Evolutionary conservation across 2,329 filamentous ascomycete species (phyloP).

Genomic region (Gaeumannomyces sp.): DNA sequence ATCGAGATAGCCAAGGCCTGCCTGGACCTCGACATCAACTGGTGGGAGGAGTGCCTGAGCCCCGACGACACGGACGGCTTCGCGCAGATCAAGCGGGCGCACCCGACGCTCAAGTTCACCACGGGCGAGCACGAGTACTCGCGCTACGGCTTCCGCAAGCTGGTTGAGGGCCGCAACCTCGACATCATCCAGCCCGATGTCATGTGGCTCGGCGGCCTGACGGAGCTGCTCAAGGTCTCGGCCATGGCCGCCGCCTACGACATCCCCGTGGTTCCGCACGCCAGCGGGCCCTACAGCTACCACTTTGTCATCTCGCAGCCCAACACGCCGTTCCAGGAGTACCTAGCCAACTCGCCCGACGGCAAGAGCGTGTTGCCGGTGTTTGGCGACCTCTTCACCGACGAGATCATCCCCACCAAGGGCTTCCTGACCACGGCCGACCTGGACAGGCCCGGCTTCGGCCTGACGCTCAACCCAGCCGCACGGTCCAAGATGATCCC

Average conservation of each 20-base stretch:
- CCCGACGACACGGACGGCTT: slow-evolving; percentile 92
- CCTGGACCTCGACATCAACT: slow-evolving; percentile 82
- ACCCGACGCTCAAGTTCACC: slow-evolving; percentile 87
- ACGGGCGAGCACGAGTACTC: slow-evolving; percentile 96
- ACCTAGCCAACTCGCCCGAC: slow-evolving; percentile 87
- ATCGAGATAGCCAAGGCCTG: slow-evolving; percentile 84
- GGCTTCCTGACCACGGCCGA: slow-evolving; percentile 75
- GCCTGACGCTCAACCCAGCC: slow-evolving; percentile 76
- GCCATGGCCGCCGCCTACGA: slow-evolving; percentile 90
- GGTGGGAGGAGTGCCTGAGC: slow-evolving; percentile 93
- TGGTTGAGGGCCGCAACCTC: slow-evolving; percentile 84
- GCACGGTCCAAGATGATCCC: slow-evolving; percentile 67
- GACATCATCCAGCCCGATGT: slow-evolving; percentile 95
- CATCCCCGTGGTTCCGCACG: slow-evolving; percentile 91
- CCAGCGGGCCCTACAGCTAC: slow-evolving; percentile 89
- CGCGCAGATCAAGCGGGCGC: slow-evolving; percentile 80
- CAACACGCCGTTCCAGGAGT: slow-evolving; percentile 93
- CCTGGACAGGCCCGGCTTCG: slow-evolving; percentile 86
- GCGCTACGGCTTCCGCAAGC: slow-evolving; percentile 87
- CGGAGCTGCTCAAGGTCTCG: slow-evolving; percentile 82
- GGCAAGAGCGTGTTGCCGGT: slow-evolving; percentile 86
- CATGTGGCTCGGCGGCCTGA: slow-evolving; percentile 95
- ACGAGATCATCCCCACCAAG: slow-evolving; percentile 81
- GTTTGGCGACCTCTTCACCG: slow-evolving; percentile 83
- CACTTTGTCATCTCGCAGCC: slow-evolving; percentile 92